Evolutionary conservation across 345 rosid genomes (phyloP), one percentile per base, ranked within the genome.

Genomic region (Fremontodendron californicum): DNA sequence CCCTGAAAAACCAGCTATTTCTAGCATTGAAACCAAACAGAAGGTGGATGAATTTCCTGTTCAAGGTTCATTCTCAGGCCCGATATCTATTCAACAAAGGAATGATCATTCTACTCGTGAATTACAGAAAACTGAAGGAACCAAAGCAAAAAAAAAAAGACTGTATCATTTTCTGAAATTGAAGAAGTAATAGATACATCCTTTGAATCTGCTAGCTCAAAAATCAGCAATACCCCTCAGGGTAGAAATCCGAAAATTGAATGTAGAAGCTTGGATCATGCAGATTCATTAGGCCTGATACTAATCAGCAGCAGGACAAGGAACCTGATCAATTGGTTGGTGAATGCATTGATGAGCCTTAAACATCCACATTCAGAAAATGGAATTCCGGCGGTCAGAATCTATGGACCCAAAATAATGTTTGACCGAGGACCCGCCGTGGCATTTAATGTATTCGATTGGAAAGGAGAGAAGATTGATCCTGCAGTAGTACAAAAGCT

Each of bases 391-490:
- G 77, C 84, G 2, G 86, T 95, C 2, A 88, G 76, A 84, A 86
- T 93, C 78, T 91, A 86, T 63, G 99, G 99, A 18, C 96, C 98
- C 7, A 87, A 81, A 64, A 82, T 87, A 37, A 83, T 33, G 75
- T 77, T 73, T 33, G 84, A 82, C 8, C 78, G 92, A 46, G 96
- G 91, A 39, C 90, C 92, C 3, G 87, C 87, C 0, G 52, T 92
- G 35, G 90, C 98, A 66, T 95, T 95, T 82, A 93, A 92, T 55
- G 65, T 95, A 0, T 90, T 90, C 23, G 93, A 95, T n/a, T 95
- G 98, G 99, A 92, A 92, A 80, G 96, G 91, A 2, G 88, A 88
- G 39, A 95, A 79, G 77, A 83, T 95, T 0, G 88, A 90, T 46
- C 98, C 99, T 9, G 78, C 19, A 37, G 65, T 92, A 25, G 92